Evolutionary conservation across 2,329 filamentous ascomycete species (phyloP), one percentile per base, ranked within the genome.

Genomic region (Penicillium sp.): DNA sequence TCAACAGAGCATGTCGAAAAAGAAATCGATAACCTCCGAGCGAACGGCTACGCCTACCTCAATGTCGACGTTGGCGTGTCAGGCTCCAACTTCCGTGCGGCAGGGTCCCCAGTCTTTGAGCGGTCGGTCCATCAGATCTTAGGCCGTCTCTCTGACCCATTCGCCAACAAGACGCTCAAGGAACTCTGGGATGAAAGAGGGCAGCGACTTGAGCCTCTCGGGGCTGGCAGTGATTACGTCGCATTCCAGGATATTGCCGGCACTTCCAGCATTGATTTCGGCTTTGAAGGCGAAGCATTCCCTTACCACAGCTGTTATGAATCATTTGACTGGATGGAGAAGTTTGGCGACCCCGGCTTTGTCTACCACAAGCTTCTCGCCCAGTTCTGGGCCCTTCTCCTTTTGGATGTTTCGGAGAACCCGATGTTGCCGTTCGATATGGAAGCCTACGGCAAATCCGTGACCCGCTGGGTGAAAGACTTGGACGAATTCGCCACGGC

Each of bases 1-100:
- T 96, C 92, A 11, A 98, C 95, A 1, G 95, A 99, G 75, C 94
- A 90, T 70, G 95, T 99, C 48, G 95, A 99, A 78, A 89, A 90
- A 49, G 88, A 94, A 66, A 81, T 92, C 31, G 87, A 93, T 0
- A 75, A 79, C 3, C 82, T 99, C 6, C 88, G 91, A 43, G 80
- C 84, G 17, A 84, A 95, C 67, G 94, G 86, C 0, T 87, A 91
- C 63, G 93, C 90, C 10, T 99, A 99, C 71, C 82, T 99, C 65
- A 99, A 99, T 71, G 88, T 99, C 42, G 94, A 94, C 73, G 86
- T 88, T 1, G 94, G 89, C 37, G 88, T 98, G 4, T 85, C 85
- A 2, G 95, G 95, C 5, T 78, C 81, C 55, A 82, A 89, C 11
- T 92, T 99, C 71, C 84, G 85, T 64, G 94, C 91, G 8, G 82